Evolutionary conservation across 371 early-diverging fungal genomes (phyloP).

Genomic region (Lichtheimia corymbifera): DNA sequence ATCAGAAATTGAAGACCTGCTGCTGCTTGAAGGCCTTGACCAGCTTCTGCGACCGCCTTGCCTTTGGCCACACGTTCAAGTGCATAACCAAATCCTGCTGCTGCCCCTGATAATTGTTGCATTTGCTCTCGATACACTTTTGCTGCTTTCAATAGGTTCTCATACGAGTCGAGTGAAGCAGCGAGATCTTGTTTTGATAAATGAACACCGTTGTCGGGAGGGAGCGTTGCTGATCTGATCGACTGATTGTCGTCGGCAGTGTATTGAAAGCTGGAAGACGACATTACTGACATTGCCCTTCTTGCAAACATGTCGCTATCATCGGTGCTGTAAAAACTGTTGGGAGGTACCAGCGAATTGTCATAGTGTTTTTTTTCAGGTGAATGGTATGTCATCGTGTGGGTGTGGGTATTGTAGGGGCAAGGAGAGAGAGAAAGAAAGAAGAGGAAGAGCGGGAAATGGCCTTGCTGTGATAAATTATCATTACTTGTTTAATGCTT

Average conservation of each 20-base stretch:
- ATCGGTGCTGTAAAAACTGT: slow-evolving; percentile 14
- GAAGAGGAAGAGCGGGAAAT: not conserved
- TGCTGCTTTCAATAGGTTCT: slow-evolving; percentile 39
- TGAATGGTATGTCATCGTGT: slow-evolving; percentile 9
- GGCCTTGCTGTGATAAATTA: not conserved
- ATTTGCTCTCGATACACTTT: slow-evolving; percentile 51
- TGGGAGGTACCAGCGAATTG: slow-evolving; percentile 12
- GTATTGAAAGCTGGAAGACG: slow-evolving; percentile 26
- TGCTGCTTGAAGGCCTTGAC: slow-evolving; percentile 52
- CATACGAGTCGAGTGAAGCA: slow-evolving; percentile 27
- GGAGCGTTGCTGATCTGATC: slow-evolving; percentile 22
- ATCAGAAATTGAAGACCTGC: slow-evolving; percentile 57
- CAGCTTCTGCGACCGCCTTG: slow-evolving; percentile 42
- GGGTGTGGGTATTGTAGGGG: not conserved
- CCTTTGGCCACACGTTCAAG: slow-evolving; percentile 52
- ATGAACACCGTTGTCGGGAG: slow-evolving; percentile 15
- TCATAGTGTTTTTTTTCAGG: slow-evolving; percentile 5
- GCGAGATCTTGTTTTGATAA: slow-evolving; percentile 32
- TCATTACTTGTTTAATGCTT: no score
- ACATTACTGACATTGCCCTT: slow-evolving; percentile 27
- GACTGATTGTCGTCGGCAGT: slow-evolving; percentile 20
- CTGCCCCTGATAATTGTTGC: slow-evolving; percentile 46
- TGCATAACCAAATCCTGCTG: slow-evolving; percentile 52
- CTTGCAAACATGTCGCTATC: not conserved
- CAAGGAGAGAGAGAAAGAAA: not conserved